Conservation (phyloP, 257 asterid species). For the Plantago elongata region DNA sequence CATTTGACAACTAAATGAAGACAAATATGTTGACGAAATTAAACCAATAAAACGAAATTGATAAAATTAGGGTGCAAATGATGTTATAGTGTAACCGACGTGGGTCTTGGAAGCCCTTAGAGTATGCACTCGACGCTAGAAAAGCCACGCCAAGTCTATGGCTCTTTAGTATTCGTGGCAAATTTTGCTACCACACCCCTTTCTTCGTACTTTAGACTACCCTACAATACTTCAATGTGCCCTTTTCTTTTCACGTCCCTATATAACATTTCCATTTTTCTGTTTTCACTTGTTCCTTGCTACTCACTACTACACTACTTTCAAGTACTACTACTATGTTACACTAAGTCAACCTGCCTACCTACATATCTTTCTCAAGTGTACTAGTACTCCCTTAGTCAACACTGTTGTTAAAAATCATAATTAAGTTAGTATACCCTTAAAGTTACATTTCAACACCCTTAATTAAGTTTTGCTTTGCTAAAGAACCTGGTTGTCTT, state of each 20-base stretch:
- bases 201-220: not conserved
- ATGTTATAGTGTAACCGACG: conserved; percentile 17
- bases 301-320: conserved; percentile 12
- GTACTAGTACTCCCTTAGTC: not conserved
- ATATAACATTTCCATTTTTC: conserved; percentile 9
- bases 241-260: not conserved
- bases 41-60: not conserved
- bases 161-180: conserved; percentile 43
- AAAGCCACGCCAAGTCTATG: conserved; percentile 56
- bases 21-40: not conserved
- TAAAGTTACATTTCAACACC: too few relatives aligned
- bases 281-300: conserved; percentile 4
- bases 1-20: too few relatives aligned
- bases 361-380: not conserved
- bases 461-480: too few relatives aligned
- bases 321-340: not conserved
- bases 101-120: conserved; percentile 39
- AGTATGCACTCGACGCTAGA: conserved; percentile 34
- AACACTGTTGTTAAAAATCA: not conserved
- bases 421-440: too few relatives aligned
- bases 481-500: not conserved
- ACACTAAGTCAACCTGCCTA: not conserved
- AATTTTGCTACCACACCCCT: conserved; percentile 26
- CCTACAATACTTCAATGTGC: conserved; percentile 3
- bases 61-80: not conserved